Conservation (phyloP, 176 grass and related monocot species). For the Musa beccarii region DNA sequence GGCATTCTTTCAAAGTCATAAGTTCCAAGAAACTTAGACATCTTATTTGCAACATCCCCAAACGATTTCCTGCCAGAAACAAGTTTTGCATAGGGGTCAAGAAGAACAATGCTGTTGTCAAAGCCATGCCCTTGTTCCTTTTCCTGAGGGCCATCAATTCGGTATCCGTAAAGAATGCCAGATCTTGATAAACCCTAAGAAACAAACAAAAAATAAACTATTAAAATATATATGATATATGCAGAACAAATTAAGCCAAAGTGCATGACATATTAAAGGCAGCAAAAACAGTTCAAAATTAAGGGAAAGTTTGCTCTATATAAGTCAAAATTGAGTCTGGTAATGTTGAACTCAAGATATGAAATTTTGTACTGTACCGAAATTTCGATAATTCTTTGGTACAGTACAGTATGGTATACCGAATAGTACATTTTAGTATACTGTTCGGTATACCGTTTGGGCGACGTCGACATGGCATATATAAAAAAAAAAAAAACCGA, state of each 20-base stretch:
- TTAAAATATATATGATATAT: neutral
- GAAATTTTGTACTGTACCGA: too few species aligned
- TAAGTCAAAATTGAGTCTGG: too few species aligned
- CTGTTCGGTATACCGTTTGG: too few species aligned
- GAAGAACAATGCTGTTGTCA: slow-evolving; percentile 68
- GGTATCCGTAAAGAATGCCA: slow-evolving; percentile 84
- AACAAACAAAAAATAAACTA: neutral
- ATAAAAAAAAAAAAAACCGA: too few species aligned
- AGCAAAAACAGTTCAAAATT: too few species aligned
- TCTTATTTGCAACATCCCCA: slow-evolving; percentile 43
- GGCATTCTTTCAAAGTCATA: slow-evolving; percentile 68
- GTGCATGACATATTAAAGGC: neutral
- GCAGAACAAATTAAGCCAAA: slow-evolving; percentile 2
- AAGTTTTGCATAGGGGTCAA: slow-evolving; percentile 95
- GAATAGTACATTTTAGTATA: too few species aligned
- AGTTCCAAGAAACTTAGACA: slow-evolving; percentile 50
- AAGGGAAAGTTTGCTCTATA: too few species aligned
- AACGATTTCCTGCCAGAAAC: slow-evolving; percentile 74
- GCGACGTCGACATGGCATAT: too few species aligned
- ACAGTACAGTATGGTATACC: too few species aligned
- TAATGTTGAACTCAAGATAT: too few species aligned
- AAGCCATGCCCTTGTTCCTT: slow-evolving; percentile 74
- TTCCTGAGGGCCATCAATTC: slow-evolving; percentile 59
- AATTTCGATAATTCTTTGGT: too few species aligned
- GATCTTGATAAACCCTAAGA: slow-evolving; percentile 67